Conservation (phyloP, 2,329 filamentous ascomycete genomes). For the Macrophomina tecta region DNA sequence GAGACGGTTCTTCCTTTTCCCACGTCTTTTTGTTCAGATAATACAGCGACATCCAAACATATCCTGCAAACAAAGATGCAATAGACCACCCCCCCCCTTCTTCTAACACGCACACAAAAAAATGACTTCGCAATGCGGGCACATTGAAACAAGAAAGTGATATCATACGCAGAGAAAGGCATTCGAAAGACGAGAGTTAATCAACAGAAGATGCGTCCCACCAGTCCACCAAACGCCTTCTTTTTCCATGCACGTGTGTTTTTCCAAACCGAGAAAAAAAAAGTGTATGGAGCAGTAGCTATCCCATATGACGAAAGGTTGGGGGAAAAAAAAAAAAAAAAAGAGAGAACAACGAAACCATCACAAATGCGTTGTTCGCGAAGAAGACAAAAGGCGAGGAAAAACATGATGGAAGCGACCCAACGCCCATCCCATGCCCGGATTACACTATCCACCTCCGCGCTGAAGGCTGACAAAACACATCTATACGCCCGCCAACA, state of each 20-base stretch:
- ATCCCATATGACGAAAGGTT: not conserved
- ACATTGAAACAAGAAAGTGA: not conserved
- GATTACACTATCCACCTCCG: not conserved
- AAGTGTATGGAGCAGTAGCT: no score
- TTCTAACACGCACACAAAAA: not conserved
- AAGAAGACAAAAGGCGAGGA: no score
- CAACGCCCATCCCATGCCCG: not conserved
- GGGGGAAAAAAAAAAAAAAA: not conserved
- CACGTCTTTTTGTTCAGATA: no score
- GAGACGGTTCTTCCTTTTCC: no score
- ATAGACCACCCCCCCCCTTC: no score
- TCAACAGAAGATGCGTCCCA: not conserved
- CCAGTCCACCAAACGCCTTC: not conserved
- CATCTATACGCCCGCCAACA: conserved; percentile 68
- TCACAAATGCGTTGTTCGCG: no score
- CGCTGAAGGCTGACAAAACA: not conserved
- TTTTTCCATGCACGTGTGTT: not conserved
- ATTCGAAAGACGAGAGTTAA: not conserved
- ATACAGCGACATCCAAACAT: no score
- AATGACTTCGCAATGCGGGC: not conserved
- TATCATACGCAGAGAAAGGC: not conserved
- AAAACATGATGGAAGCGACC: no score
- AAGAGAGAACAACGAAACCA: no score
- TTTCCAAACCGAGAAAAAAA: no score
- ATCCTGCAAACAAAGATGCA: no score